Percentiles rank a stretch among this genome's conserved stretches.
phyloP scores from a whole-genome alignment of 78 protist genomes.

The Planoprotostelium fungivorum region DNA sequence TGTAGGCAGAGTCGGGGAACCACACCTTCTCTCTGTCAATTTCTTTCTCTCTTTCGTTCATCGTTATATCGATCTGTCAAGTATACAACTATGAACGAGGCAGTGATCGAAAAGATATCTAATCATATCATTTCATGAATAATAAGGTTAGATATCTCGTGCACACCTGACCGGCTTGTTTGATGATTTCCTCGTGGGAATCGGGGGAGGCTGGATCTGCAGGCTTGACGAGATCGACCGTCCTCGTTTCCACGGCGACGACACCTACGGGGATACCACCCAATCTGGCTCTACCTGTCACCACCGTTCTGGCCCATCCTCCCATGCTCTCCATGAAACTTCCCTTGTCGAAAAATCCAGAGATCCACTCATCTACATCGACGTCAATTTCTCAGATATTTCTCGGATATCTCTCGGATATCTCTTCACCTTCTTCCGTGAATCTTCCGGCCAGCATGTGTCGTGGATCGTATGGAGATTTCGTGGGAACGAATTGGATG shows the following conservation, averaged over 20 bases:
- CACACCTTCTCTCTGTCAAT: conserved; percentile 80
- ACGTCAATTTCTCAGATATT: too few species aligned
- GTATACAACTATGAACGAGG: background rate
- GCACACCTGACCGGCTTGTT: conserved; percentile 89
- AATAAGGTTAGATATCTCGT: too few species aligned
- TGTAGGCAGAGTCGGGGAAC: conserved; percentile 95
- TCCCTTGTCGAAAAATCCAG: conserved; percentile 92
- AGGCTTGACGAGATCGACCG: conserved; percentile 71
- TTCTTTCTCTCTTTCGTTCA: too few species aligned
- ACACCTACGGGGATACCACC: conserved; percentile 97
- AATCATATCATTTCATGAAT: too few species aligned
- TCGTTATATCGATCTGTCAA: too few species aligned
- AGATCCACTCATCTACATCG: conserved; percentile 30
- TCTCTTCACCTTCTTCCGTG: too few species aligned
- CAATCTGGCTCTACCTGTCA: conserved; percentile 91
- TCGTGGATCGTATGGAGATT: conserved; percentile 83
- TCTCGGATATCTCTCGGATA: too few species aligned
- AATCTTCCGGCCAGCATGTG: conserved; percentile 71
- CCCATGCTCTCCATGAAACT: conserved; percentile 82
- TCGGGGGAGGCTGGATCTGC: conserved; percentile 96
- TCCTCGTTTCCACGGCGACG: conserved; percentile 90
- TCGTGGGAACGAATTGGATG: conserved; percentile 68
- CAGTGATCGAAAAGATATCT: too few species aligned
- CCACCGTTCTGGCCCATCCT: conserved; percentile 96
- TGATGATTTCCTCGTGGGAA: conserved; percentile 42